Percentiles rank a stretch among this genome's conserved stretches.
These are phyloP conservation scores for Clathrus columnatus DNA, from an alignment of 768 basidiomycete genomes.

Conservation along the genomic window DNA sequence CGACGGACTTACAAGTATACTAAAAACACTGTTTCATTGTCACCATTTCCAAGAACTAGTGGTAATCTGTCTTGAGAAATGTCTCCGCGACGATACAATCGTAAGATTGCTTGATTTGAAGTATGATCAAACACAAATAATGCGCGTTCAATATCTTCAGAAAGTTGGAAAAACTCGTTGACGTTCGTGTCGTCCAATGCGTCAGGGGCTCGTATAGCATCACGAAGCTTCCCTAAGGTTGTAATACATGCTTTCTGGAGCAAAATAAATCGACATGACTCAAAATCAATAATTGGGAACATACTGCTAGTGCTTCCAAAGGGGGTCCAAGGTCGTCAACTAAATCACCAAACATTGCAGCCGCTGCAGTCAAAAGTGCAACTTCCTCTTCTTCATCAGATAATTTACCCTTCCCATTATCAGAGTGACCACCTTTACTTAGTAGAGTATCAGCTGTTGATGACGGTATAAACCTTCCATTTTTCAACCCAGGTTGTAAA, in stretches of 20 bases:
- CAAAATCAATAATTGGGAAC: slow-evolving; percentile 17
- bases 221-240: slow-evolving; percentile 54
- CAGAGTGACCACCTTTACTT: slow-evolving; percentile 14
- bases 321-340: slow-evolving; percentile 76
- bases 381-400: slow-evolving; percentile 30
- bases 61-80: slow-evolving; percentile 16
- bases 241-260: slow-evolving; percentile 49
- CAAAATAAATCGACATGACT: neutral
- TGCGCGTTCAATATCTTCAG: slow-evolving; percentile 59
- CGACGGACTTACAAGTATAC: slow-evolving; percentile 92
- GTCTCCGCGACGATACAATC: slow-evolving; percentile 56
- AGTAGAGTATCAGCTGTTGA: neutral
- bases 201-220: slow-evolving; percentile 45
- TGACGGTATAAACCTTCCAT: slow-evolving; percentile 13
- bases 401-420: slow-evolving; percentile 17
- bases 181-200: slow-evolving; percentile 18
- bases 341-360: slow-evolving; percentile 67
- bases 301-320: slow-evolving; percentile 61
- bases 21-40: slow-evolving; percentile 80
- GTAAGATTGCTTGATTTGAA: slow-evolving; percentile 74
- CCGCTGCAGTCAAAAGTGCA: slow-evolving; percentile 51
- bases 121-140: slow-evolving; percentile 71
- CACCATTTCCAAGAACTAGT: slow-evolving; percentile 30
- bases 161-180: slow-evolving; percentile 57
- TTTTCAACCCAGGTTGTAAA: slow-evolving; percentile 18